These are phyloP conservation scores for Fragilariopsis cylindrus DNA, from an alignment of 108 stramenopile species.

Conservation along the genomic window DNA sequence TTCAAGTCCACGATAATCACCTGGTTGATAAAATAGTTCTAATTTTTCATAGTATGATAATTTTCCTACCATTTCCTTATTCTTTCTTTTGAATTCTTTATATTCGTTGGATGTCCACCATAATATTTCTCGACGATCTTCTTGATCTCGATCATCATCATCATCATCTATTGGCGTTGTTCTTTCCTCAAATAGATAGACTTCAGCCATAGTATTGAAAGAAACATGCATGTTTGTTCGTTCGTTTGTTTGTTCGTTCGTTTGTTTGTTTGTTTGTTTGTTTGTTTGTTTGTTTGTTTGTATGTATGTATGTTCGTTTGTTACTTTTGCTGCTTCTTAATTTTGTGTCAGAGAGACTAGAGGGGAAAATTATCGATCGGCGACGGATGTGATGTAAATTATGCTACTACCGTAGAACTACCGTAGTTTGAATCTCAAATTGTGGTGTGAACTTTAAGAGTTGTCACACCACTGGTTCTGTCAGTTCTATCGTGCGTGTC, in stretches of 20 bases:
- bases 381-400: neutral
- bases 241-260: neutral
- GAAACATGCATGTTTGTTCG: neutral
- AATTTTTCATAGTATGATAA: no score
- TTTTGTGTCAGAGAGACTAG: neutral
- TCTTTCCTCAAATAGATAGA: neutral
- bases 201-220: slow-evolving; percentile 9
- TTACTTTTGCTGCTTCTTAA: neutral
- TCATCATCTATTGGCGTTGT: neutral
- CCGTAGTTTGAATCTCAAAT: no score
- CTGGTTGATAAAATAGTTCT: no score
- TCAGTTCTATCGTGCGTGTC: no score
- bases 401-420: neutral
- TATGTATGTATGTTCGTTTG: neutral
- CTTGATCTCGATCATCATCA: neutral
- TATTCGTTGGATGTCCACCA: slow-evolving; percentile 7
- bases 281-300: neutral
- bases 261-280: neutral
- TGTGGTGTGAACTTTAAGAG: no score
- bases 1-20: slow-evolving; percentile 3
- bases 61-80: neutral
- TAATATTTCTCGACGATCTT: neutral
- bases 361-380: neutral
- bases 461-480: no score
- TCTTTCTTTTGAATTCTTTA: neutral